These are phyloP conservation scores for Thelephora ganbajun DNA, from an alignment of 768 basidiomycete species.

Conservation along the genomic window DNA sequence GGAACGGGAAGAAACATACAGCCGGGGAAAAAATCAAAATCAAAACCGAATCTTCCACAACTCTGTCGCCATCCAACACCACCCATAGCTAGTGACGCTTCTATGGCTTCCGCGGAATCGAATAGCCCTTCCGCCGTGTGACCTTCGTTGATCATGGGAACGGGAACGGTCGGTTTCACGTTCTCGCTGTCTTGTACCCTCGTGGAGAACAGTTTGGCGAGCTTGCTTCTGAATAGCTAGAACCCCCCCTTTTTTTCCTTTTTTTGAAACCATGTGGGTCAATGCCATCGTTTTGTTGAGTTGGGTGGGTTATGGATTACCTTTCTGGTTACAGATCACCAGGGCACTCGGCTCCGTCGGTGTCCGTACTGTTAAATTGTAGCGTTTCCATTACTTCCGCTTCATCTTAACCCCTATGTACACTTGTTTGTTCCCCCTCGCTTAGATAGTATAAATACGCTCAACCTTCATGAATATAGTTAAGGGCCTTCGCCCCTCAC, in stretches of 20 bases:
- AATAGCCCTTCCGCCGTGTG: constrained; percentile 56
- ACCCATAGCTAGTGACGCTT: constrained; percentile 68
- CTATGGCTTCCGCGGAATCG: constrained; percentile 68
- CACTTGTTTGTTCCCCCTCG: no score
- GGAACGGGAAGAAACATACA: neutral
- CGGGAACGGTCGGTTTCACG: constrained; percentile 51
- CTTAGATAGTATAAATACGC: no score
- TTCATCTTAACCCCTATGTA: no score
- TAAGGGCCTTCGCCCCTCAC: no score
- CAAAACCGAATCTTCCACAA: constrained; percentile 68
- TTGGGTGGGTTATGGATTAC: constrained; percentile 31
- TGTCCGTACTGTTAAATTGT: no score
- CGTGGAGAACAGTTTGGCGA: constrained; percentile 59
- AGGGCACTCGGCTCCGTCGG: constrained; percentile 22
- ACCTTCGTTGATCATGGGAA: constrained; percentile 68
- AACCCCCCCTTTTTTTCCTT: constrained; percentile 35
- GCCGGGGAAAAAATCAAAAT: constrained; percentile 1
- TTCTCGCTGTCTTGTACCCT: constrained; percentile 65
- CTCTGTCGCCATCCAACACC: constrained; percentile 68
- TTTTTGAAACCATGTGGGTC: neutral
- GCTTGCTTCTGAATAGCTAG: constrained; percentile 64
- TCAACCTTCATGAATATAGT: no score
- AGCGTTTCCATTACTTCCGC: no score
- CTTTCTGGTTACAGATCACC: constrained; percentile 40
- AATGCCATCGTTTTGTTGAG: no score